Percentiles rank a stretch among this genome's conserved stretches.
phyloP scores from a whole-genome alignment of 2,329 filamentous ascomycete genomes.

The Fusarium sp. region DNA sequence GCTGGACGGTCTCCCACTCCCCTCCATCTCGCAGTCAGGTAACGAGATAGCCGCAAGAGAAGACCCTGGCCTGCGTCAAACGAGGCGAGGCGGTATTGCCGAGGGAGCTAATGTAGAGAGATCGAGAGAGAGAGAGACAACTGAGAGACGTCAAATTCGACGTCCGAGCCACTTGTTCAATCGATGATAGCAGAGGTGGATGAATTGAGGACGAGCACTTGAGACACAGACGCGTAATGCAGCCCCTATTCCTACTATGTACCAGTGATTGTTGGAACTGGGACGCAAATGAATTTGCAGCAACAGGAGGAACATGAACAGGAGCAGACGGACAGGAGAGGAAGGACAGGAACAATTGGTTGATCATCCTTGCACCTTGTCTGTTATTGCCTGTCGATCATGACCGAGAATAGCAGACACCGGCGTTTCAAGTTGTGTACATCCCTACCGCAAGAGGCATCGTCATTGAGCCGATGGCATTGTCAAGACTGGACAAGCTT shows the following conservation, averaged over 20 bases:
- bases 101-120: background rate
- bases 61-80: background rate
- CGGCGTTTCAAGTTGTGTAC: slow-evolving; percentile 49
- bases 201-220: background rate
- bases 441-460: slow-evolving; percentile 47
- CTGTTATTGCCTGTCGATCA: slow-evolving; percentile 40
- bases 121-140: background rate
- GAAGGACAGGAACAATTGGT: slow-evolving; percentile 13
- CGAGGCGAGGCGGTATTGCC: slow-evolving; percentile 13
- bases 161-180: background rate
- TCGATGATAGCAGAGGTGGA: background rate
- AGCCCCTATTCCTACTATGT: slow-evolving; percentile 14
- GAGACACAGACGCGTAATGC: slow-evolving; percentile 27
- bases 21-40: background rate
- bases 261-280: background rate
- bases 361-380: slow-evolving; percentile 1
- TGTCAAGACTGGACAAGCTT: slow-evolving; percentile 55
- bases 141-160: background rate
- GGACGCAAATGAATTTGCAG: background rate
- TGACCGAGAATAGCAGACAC: slow-evolving; percentile 40
- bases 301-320: background rate
- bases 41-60: slow-evolving; percentile 27
- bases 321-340: background rate
- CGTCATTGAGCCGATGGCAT: slow-evolving; percentile 39
- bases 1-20: slow-evolving; percentile 23